Base-by-base conservation (phyloP, 768 basidiomycete genomes). In the Gymnopilus dilepis region DNA sequence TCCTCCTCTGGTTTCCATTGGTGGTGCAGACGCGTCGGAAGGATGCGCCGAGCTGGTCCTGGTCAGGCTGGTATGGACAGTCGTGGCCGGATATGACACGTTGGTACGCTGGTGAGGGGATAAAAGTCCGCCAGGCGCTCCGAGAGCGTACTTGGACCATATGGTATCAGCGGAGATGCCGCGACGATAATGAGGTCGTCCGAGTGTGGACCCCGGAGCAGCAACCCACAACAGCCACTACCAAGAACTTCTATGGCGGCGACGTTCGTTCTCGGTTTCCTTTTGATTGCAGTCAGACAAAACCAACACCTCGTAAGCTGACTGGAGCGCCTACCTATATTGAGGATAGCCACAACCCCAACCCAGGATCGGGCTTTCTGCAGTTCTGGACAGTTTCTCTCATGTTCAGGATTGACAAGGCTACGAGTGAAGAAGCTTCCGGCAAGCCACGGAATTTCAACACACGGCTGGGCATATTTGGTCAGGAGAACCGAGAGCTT, bases 301-400 rank as follows among this genome's bases (percentile, higher is more conserved):
- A 8, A 6, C 56, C 56, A 28, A 58, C 56, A 5, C 24, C 42
- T 22, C 41, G 56, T 13, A 58, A 31, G 43, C 12, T 58, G 24
- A 48, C 30, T 21, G 13, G 13, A n/a, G 56, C 41, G 6, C 56
- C 56, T 19, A 19, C n/a, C 4, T 58, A 58, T 21, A 30, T 58
- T 8, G 42, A 31, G 26, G 56, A 58, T 30, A 21, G 41, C 7
- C 30, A 47, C 19, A 26, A 58, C 21, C 56, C 56, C 19, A 6
- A 17, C 19, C 43, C 56, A 19, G 56, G 43, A n/a, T 58, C 56
- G 5, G 56, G 56, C 4, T 58, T 58, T 28, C 33, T 58, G 7
- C 56, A 58, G 15, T 58, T 58, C 43, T 58, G 56, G 56, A 58
- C 56, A 17, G 31, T 58, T 11, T 58, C 56, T 21, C 24, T 28